A percentile compares a stretch with the other conserved stretches of the same genome.
phyloP scores from a whole-genome alignment of 2,329 filamentous ascomycete species.

The Aspergillus fumigatus region DNA sequence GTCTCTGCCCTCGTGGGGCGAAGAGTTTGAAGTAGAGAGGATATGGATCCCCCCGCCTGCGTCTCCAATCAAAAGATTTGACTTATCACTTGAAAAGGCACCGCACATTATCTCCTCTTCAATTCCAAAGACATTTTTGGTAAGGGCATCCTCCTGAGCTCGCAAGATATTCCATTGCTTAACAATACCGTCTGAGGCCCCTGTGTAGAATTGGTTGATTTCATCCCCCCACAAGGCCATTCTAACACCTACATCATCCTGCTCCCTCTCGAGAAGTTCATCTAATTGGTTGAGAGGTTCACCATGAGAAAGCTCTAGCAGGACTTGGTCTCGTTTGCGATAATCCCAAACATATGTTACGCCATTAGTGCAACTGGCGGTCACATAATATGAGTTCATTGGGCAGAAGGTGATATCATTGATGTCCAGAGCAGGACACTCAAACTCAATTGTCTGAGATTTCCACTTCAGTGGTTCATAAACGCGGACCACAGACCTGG shows the following conservation, averaged over 20 bases:
- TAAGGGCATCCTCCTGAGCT: conserved; percentile 46
- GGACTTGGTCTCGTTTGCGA: conserved; percentile 41
- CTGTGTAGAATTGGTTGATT: conserved; percentile 52
- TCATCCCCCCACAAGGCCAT: conserved; percentile 55
- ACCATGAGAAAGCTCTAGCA: conserved; percentile 51
- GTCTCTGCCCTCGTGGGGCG: conserved; percentile 14
- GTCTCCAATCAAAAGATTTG: conserved; percentile 55
- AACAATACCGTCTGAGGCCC: conserved; percentile 57
- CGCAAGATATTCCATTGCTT: conserved; percentile 57
- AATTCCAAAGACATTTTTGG: conserved; percentile 48
- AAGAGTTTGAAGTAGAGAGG: conserved; percentile 36
- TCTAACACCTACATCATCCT: conserved; percentile 54
- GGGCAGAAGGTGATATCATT: conserved; percentile 55
- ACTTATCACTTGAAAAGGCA: conserved; percentile 52
- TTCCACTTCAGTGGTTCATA: conserved; percentile 43
- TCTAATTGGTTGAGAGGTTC: conserved; percentile 46
- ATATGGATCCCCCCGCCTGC: conserved; percentile 52
- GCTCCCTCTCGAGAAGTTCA: conserved; percentile 39
- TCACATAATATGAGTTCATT: conserved; percentile 45
- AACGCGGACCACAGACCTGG: conserved; percentile 49
- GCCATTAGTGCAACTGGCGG: conserved; percentile 58
- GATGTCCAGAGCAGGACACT: conserved; percentile 57
- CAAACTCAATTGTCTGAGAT: conserved; percentile 42
- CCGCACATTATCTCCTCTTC: conserved; percentile 55
- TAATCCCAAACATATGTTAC: conserved; percentile 58